Percentiles rank a stretch among this genome's conserved stretches.
Evolutionary conservation across 805 yeast species (phyloP).

Genomic region (Saccharomycopsis sp.): DNA sequence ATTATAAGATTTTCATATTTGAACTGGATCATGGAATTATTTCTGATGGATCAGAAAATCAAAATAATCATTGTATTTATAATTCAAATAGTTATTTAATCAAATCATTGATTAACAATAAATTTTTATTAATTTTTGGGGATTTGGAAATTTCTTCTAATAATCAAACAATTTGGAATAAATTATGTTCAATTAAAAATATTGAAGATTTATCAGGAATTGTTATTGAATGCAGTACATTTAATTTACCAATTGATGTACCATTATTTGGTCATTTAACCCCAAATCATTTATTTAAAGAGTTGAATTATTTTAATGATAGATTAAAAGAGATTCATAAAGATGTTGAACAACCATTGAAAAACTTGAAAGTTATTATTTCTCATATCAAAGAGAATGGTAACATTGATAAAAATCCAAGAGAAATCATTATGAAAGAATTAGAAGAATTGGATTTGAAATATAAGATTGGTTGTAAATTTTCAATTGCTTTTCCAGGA

Average conservation of each 20-base stretch:
- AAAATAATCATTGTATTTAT: constrained; percentile 19
- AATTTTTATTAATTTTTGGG: constrained; percentile 58
- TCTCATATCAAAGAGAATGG: constrained; percentile 42
- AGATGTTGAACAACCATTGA: constrained; percentile 13
- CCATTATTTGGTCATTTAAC: constrained; percentile 74
- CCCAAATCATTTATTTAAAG: constrained; percentile 51
- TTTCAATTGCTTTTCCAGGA: constrained; percentile 50
- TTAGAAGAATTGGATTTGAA: constrained; percentile 30
- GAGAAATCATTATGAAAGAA: constrained; percentile 40
- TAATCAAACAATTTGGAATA: constrained; percentile 40
- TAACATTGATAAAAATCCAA: constrained; percentile 37
- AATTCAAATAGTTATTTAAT: constrained; percentile 52
- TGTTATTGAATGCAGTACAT: constrained; percentile 69
- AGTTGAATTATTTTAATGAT: constrained; percentile 30
- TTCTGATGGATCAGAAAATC: constrained; percentile 27
- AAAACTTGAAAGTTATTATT: constrained; percentile 28
- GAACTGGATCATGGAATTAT: constrained; percentile 31
- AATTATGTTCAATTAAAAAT: constrained; percentile 37
- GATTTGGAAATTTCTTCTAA: constrained; percentile 69
- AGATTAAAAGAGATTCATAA: not conserved
- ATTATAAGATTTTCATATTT: constrained; percentile 26
- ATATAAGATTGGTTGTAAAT: constrained; percentile 32
- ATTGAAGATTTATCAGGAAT: constrained; percentile 38
- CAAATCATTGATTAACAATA: constrained; percentile 24
- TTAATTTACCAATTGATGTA: constrained; percentile 32